These are phyloP conservation scores for Colletotrichum destructivum DNA, from an alignment of 2,329 filamentous ascomycete genomes.

Conservation along the genomic window DNA sequence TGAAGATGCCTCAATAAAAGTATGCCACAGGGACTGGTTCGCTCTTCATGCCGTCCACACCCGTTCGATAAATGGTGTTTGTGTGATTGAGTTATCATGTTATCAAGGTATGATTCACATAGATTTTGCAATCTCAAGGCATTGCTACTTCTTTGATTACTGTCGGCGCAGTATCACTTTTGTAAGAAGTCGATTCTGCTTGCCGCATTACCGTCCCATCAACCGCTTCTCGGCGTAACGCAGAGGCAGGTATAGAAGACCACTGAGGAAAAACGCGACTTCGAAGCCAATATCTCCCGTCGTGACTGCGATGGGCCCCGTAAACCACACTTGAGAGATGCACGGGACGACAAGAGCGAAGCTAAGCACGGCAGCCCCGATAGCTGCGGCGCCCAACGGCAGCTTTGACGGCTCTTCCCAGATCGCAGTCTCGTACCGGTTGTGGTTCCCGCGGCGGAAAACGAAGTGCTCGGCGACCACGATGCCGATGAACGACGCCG, in stretches of 20 bases:
- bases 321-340: slow-evolving; percentile 74
- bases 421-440: slow-evolving; percentile 58
- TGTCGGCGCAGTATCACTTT: too few species aligned
- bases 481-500: slow-evolving; percentile 58
- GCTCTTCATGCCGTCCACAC: too few species aligned
- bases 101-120: too few species aligned
- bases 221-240: slow-evolving; percentile 61
- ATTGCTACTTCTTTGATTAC: too few species aligned
- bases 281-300: slow-evolving; percentile 79
- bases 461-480: slow-evolving; percentile 59
- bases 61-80: too few species aligned
- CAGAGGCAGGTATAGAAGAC: slow-evolving; percentile 63
- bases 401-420: slow-evolving; percentile 61
- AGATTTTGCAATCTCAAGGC: too few species aligned
- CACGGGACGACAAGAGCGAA: slow-evolving; percentile 68
- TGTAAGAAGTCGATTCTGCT: too few species aligned
- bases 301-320: slow-evolving; percentile 70
- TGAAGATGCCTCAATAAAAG: too few species aligned
- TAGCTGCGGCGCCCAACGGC: slow-evolving; percentile 59
- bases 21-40: too few species aligned
- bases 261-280: slow-evolving; percentile 69
- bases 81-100: too few species aligned
- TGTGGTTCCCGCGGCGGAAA: slow-evolving; percentile 58
- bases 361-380: slow-evolving; percentile 59
- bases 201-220: slow-evolving; percentile 11